A percentile compares a stretch with the other conserved stretches of the same genome.
These are phyloP conservation scores for Hanseniaspora mollemarum DNA, from an alignment of 805 yeast species.

Conservation along the genomic window DNA sequence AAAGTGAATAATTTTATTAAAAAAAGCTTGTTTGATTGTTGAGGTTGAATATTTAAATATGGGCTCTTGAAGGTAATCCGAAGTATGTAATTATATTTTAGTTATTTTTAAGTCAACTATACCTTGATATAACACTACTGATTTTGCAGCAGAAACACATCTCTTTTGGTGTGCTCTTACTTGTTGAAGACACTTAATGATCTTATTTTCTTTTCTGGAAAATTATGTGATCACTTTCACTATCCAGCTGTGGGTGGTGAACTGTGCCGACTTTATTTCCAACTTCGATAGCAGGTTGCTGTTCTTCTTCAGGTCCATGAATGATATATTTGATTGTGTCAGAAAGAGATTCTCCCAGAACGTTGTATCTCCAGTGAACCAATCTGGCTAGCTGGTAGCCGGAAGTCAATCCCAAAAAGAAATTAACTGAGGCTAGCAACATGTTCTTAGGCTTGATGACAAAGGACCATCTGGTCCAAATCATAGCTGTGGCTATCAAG, in stretches of 20 bases:
- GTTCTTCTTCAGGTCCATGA: conserved; percentile 32
- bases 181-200: too few species aligned
- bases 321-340: conserved; percentile 50
- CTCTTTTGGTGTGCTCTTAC: too few species aligned
- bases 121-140: too few species aligned
- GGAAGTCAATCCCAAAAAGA: conserved; percentile 84
- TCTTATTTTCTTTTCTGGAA: conserved; percentile 14
- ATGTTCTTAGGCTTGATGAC: conserved; percentile 81
- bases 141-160: too few species aligned
- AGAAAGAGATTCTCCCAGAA: conserved; percentile 49
- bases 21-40: background rate
- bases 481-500: conserved; percentile 77
- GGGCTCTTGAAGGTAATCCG: background rate
- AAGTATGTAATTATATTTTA: background rate
- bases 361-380: conserved; percentile 45
- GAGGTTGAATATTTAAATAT: background rate
- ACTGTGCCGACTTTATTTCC: conserved; percentile 2
- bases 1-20: too few species aligned
- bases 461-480: conserved; percentile 98
- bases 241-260: conserved; percentile 12
- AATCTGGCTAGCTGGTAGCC: conserved; percentile 71
- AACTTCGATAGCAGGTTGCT: background rate
- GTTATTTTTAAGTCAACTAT: too few species aligned
- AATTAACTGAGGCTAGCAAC: conserved; percentile 83
- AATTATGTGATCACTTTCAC: conserved; percentile 1